Evolutionary conservation across 1,139 yeast species (phyloP), one percentile per base, ranked within the genome.

Genomic region (Diutina mesorugosa): DNA sequence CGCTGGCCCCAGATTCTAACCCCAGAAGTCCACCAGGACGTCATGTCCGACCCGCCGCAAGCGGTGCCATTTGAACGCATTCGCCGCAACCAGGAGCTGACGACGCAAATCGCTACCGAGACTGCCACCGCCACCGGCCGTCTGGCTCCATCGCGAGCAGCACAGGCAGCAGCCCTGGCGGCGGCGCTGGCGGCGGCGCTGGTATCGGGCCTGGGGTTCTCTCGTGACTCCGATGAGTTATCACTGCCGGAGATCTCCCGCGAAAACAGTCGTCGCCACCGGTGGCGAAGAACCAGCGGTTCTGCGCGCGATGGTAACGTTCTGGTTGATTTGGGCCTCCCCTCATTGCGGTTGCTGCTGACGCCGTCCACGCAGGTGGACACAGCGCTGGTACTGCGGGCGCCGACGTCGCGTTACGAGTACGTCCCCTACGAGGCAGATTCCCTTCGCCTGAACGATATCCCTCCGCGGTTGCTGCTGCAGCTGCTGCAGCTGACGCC

Each of bases 21-120:
- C 9, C 76, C 71, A 10, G 78, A 74, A 51, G 74, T 71, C 4
- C 64, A 70, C n/a, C 79, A 73, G 58, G 70, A 71, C 54, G 67
- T 74, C 47, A 57, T 72, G 59, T 71, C 74, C 1, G 66, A 68
- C 28, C 29, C 10, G 10, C 18, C 21, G 7, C 38, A 9, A 16
- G 26, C 46, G 41, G 26, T 45, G 48, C 50, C 55, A 7, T 50
- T 50, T 16, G 45, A 50, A 8, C 53, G 53, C 12, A 50, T 50
- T 12, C 41, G 53, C 9, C 53, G 53, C 8, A 38, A 16, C 9
- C 45, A 50, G 18, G 45, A 50, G 18, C 10, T 28, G 8, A 50
- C 53, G 7, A 50, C 53, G 8, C 45, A n/a, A 21, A 50, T 38
- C n/a, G 14, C 21, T 7, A 50, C 41, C 18, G 45, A 38, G 5